These are phyloP conservation scores for Pichia sp. DNA, from an alignment of 1,139 yeast genomes.

Conservation along the genomic window DNA sequence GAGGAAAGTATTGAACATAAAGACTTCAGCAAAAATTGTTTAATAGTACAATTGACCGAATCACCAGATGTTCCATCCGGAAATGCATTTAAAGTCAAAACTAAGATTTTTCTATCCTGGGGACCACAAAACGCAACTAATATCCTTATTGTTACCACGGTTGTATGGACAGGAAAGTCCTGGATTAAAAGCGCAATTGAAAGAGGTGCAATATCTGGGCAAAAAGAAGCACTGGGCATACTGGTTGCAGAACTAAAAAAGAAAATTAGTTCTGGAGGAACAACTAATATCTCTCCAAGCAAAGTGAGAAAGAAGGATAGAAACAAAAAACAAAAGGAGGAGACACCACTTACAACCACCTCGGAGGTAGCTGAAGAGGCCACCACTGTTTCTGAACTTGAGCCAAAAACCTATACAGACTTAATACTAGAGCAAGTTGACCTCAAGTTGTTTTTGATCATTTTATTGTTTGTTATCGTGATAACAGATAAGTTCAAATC, in stretches of 20 bases:
- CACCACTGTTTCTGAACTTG: background rate
- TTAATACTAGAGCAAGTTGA: conserved; percentile 22
- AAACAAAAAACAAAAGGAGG: conserved; percentile 12
- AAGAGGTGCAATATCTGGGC: conserved; percentile 89
- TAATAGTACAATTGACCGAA: conserved; percentile 61
- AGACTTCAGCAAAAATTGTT: conserved; percentile 54
- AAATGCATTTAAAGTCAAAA: conserved; percentile 66
- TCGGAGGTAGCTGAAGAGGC: conserved; percentile 21
- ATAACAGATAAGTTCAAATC: conserved; percentile 21
- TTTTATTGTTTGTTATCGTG: conserved; percentile 20
- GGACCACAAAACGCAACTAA: conserved; percentile 64
- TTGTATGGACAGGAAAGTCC: conserved; percentile 88
- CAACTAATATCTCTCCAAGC: conserved; percentile 14
- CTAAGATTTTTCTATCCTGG: conserved; percentile 72
- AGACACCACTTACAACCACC: conserved; percentile 12
- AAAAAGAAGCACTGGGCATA: conserved; percentile 61
- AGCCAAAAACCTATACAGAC: conserved; percentile 16
- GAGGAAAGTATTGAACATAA: conserved; percentile 65
- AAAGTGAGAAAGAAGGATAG: conserved; percentile 13
- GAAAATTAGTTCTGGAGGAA: conserved; percentile 33
- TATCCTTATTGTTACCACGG: conserved; percentile 56
- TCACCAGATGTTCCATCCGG: conserved; percentile 98
- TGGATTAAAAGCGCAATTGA: conserved; percentile 92
- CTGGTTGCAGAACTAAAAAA: conserved; percentile 56
- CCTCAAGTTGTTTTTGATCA: conserved; percentile 21